Evolutionary conservation across 225 moss, liverwort and hornwort species (phyloP).

Genomic region (Rhytidiadelphus loreus): DNA sequence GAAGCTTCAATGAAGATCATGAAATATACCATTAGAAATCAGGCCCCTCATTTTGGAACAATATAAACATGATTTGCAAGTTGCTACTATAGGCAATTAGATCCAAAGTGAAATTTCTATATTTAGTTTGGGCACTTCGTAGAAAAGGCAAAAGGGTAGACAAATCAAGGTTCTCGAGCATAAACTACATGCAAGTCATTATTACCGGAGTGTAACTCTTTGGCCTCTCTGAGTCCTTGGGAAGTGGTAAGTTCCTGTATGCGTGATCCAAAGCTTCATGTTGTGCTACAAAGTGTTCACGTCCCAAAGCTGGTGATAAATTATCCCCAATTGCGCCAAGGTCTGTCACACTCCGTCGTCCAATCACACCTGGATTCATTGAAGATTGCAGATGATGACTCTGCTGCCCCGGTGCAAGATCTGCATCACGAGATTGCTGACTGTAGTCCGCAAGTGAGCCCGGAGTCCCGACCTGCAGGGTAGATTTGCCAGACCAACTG

Average conservation of each 20-base stretch:
- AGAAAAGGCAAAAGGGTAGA: background rate
- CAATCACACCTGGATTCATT: slow-evolving; percentile 71
- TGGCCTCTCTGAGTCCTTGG: slow-evolving; percentile 89
- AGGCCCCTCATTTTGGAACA: background rate
- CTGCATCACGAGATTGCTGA: slow-evolving; percentile 86
- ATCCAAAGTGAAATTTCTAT: background rate
- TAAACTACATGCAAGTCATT: background rate
- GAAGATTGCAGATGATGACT: slow-evolving; percentile 48
- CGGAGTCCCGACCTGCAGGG: slow-evolving; percentile 83
- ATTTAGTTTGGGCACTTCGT: background rate
- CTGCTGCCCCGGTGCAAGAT: slow-evolving; percentile 75
- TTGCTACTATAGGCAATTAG: background rate
- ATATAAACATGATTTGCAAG: background rate
- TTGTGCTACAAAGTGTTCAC: slow-evolving; percentile 56
- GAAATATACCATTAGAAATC: background rate
- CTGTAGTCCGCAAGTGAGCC: slow-evolving; percentile 88
- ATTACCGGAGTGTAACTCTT: slow-evolving; percentile 86
- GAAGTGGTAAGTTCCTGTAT: slow-evolving; percentile 76
- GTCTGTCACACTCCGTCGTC: slow-evolving; percentile 59
- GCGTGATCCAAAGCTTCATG: slow-evolving; percentile 92
- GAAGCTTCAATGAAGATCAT: background rate
- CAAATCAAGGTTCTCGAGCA: background rate
- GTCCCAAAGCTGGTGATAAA: slow-evolving; percentile 55
- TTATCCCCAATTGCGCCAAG: slow-evolving; percentile 58
- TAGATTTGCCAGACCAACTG: slow-evolving; percentile 68